Percentiles rank a stretch among this genome's conserved stretches.
Conservation (phyloP, 371 early-diverging fungal genomes). For the Mortierella sp. region DNA sequence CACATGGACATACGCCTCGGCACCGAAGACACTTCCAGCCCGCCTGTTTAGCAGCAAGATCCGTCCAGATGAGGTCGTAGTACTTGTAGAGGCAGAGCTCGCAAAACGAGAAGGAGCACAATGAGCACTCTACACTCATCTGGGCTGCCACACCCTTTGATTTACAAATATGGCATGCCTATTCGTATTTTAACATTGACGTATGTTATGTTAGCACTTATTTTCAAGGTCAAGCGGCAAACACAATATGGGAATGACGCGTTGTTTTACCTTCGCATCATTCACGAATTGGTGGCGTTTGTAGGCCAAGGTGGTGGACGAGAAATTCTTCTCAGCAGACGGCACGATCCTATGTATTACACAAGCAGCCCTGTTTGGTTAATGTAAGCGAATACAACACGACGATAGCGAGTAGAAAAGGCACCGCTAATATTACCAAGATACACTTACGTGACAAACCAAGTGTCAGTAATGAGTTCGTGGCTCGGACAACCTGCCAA, state of each 20-base stretch:
- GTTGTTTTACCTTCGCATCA: background rate
- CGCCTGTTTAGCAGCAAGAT: conserved; percentile 6
- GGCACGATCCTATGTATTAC: background rate
- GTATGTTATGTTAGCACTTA: background rate
- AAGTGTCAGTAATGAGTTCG: conserved; percentile 11
- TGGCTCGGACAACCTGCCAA: conserved; percentile 12
- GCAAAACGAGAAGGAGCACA: conserved; percentile 19
- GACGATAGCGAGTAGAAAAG: background rate
- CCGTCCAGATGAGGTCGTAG: conserved; percentile 23
- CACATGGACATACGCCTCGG: conserved; percentile 21
- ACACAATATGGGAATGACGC: background rate
- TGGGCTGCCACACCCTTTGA: background rate
- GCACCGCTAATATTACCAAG: background rate
- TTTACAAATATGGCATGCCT: conserved; percentile 28
- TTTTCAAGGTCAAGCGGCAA: no score
- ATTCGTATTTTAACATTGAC: background rate
- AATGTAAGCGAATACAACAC: background rate
- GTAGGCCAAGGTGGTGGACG: background rate
- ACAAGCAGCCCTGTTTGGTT: background rate
- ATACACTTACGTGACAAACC: conserved; percentile 26
- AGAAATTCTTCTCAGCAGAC: background rate
- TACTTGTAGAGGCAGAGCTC: conserved; percentile 31
- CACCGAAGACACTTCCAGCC: conserved; percentile 35
- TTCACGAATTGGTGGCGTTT: background rate
- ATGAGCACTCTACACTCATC: conserved; percentile 11